A percentile compares a stretch with the other conserved stretches of the same genome.
These are phyloP conservation scores for Hanseniaspora guilliermondii DNA, from an alignment of 805 yeast species.

Conservation along the genomic window DNA sequence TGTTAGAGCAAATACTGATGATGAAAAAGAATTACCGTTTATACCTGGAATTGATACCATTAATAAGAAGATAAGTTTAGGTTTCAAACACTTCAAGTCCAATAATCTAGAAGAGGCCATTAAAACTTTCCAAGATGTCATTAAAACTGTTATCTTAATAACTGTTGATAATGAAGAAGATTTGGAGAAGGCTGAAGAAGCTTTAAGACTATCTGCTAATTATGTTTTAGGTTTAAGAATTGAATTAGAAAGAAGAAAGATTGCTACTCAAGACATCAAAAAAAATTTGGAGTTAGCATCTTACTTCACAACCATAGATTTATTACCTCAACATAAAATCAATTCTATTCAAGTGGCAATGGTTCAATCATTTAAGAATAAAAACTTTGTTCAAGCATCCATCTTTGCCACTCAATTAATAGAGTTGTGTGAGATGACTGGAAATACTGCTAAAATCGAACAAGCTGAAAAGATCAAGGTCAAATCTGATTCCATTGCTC, in stretches of 20 bases:
- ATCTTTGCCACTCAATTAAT: conserved; percentile 54
- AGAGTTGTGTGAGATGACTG: conserved; percentile 58
- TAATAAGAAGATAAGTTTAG: conserved; percentile 48
- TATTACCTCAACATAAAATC: conserved; percentile 70
- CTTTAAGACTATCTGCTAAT: conserved; percentile 66
- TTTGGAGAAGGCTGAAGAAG: conserved; percentile 59
- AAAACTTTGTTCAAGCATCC: conserved; percentile 79
- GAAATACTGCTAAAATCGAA: conserved; percentile 72
- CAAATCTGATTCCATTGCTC: conserved; percentile 65
- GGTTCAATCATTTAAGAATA: conserved; percentile 79
- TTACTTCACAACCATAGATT: conserved; percentile 75
- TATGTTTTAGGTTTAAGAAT: conserved; percentile 86
- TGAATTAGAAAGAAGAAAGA: conserved; percentile 74
- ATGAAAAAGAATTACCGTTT: conserved; percentile 44
- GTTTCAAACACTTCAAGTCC: conserved; percentile 70
- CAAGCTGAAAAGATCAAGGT: conserved; percentile 75
- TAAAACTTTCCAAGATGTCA: conserved; percentile 60
- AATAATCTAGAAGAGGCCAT: conserved; percentile 78
- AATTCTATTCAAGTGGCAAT: conserved; percentile 91
- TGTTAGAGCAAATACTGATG: conserved; percentile 48
- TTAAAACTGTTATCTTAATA: conserved; percentile 60
- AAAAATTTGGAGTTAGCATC: conserved; percentile 92
- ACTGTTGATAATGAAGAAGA: conserved; percentile 65
- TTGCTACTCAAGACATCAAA: conserved; percentile 58
- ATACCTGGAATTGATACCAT: conserved; percentile 64